Conservation (phyloP, 257 asterid genomes). For the Capsicum rhomboideum region DNA sequence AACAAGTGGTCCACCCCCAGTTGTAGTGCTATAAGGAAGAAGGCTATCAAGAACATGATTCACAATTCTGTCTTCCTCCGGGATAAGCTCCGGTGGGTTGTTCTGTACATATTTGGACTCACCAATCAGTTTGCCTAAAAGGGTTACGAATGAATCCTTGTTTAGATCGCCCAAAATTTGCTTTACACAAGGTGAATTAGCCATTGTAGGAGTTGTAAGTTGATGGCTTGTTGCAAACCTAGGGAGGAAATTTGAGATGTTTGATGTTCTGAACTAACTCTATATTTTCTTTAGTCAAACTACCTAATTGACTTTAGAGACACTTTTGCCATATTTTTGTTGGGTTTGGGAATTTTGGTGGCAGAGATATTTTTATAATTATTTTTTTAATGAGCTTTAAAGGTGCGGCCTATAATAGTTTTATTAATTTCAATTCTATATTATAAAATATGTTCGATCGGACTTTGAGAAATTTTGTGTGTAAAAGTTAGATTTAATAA, state of each 20-base stretch:
- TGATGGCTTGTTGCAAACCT: not conserved
- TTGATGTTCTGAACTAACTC: not conserved
- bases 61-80: constrained; percentile 94
- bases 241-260: not conserved
- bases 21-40: constrained; percentile 65
- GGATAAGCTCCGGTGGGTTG: constrained; percentile 92
- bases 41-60: constrained; percentile 67
- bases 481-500: no score
- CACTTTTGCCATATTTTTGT: no score
- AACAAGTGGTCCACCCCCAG: constrained; percentile 79
- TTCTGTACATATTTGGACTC: constrained; percentile 85
- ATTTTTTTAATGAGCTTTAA: no score
- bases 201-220: not conserved
- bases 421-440: no score
- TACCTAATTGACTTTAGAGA: no score
- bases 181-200: constrained; percentile 27
- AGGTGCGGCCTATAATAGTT: no score
- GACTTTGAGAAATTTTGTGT: no score
- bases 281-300: no score
- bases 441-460: no score
- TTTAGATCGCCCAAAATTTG: constrained; percentile 56
- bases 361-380: no score
- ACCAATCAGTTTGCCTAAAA: constrained; percentile 69
- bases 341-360: no score
- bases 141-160: constrained; percentile 60